phyloP scores from a whole-genome alignment of 2,329 filamentous ascomycete genomes.

The Fusarium sp. region DNA sequence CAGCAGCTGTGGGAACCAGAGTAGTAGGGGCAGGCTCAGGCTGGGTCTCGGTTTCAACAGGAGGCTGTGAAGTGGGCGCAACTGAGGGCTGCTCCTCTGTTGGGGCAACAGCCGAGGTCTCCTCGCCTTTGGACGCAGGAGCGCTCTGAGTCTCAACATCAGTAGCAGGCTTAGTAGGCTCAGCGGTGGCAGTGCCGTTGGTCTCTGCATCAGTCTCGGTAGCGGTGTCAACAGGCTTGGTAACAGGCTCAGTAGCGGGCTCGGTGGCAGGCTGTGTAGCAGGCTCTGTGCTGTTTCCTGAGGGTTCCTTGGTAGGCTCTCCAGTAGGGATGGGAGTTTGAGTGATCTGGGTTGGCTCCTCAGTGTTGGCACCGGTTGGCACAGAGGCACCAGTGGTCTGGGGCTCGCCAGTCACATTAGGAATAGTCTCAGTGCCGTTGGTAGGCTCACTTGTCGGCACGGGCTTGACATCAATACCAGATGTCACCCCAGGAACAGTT shows the following conservation, averaged over 20 bases:
- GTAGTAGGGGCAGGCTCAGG: conserved; percentile 36
- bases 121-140: conserved; percentile 5
- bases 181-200: conserved; percentile 29
- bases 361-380: neutral
- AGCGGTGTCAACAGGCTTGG: conserved; percentile 19
- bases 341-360: conserved; percentile 6
- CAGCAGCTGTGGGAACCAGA: conserved; percentile 32
- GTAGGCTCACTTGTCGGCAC: conserved; percentile 26
- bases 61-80: conserved; percentile 27
- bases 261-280: conserved; percentile 16
- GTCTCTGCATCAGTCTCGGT: conserved; percentile 31
- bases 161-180: conserved; percentile 21
- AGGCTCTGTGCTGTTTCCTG: conserved; percentile 24
- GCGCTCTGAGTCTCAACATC: conserved; percentile 12
- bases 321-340: conserved; percentile 20
- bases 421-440: conserved; percentile 20
- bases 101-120: conserved; percentile 17
- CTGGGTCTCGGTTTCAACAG: conserved; percentile 22
- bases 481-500: conserved; percentile 22
- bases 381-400: conserved; percentile 25
- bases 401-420: conserved; percentile 9
- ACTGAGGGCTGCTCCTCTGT: conserved; percentile 22
- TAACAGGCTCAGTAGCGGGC: conserved; percentile 22
- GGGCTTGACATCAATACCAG: conserved; percentile 12
- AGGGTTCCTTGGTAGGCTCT: conserved; percentile 7